Evolutionary conservation across 768 basidiomycete genomes (phyloP).

Genomic region (Tricholomella constricta): DNA sequence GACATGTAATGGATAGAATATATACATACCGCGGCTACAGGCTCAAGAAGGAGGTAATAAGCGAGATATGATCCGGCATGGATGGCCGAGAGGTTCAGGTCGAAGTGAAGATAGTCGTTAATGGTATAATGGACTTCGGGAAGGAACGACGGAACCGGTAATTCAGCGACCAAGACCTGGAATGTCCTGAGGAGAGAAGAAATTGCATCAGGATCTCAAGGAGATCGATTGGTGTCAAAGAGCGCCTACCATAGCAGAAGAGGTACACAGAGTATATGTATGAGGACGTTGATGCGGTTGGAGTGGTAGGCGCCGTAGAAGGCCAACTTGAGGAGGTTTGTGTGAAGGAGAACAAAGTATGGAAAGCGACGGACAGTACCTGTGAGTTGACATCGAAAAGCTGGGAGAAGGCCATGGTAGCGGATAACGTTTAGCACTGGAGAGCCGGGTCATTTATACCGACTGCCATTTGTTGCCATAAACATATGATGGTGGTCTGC

Average conservation of each 20-base stretch:
- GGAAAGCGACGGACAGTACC: constrained; percentile 36
- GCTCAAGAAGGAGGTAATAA: constrained; percentile 85
- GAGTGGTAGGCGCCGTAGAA: constrained; percentile 95
- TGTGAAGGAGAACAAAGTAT: constrained; percentile 6
- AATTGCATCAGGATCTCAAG: constrained; percentile 4
- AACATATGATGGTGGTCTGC: constrained; percentile 23
- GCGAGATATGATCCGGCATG: constrained; percentile 57
- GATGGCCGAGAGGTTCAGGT: constrained; percentile 67
- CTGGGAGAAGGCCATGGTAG: constrained; percentile 37
- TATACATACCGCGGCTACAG: constrained; percentile 75
- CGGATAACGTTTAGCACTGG: constrained; percentile 19
- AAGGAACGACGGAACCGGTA: constrained; percentile 56
- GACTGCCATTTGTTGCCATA: constrained; percentile 8
- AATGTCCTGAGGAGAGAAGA: constrained; percentile 50
- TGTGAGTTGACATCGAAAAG: constrained; percentile 74
- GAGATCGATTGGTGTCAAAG: background rate
- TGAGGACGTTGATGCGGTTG: constrained; percentile 77
- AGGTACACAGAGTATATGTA: constrained; percentile 88
- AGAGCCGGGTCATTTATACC: constrained; percentile 13
- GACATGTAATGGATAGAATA: background rate
- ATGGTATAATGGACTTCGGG: constrained; percentile 54
- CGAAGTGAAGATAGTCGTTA: constrained; percentile 67
- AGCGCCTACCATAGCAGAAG: constrained; percentile 70
- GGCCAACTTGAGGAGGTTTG: constrained; percentile 55
- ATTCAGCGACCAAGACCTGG: constrained; percentile 49